phyloP scores from a whole-genome alignment of 495 filamentous ascomycete genomes.

The Aspergillus affinis region DNA sequence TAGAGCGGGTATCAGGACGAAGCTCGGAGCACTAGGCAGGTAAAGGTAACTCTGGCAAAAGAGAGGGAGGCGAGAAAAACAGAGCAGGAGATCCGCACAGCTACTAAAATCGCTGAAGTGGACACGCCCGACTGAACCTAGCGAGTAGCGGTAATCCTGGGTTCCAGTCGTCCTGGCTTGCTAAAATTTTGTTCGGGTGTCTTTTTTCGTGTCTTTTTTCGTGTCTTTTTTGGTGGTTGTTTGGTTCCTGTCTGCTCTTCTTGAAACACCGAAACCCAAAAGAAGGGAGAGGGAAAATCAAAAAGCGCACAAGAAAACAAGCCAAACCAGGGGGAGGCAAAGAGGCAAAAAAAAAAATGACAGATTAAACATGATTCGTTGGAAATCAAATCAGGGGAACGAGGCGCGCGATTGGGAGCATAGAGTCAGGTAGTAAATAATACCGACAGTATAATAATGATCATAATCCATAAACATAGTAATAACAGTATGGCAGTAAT shows the following conservation, averaged over 20 bases:
- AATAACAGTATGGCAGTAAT: no score
- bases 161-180: no score
- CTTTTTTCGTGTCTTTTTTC: not conserved
- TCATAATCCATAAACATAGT: no score
- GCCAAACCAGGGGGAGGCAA: not conserved
- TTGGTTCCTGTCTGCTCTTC: not conserved
- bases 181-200: not conserved
- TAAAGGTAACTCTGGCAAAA: constrained; percentile 1
- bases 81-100: constrained; percentile 10
- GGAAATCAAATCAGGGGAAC: constrained; percentile 1
- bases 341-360: not conserved
- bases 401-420: no score
- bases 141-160: not conserved
- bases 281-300: not conserved
- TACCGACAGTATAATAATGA: no score
- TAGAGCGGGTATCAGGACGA: constrained; percentile 1
- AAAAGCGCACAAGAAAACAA: constrained; percentile 1
- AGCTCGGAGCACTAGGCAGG: constrained; percentile 5
- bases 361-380: not conserved
- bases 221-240: no score
- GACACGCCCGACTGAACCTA: constrained; percentile 3
- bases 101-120: constrained; percentile 5
- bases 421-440: no score
- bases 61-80: not conserved
- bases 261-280: no score